Percentiles rank a stretch among this genome's conserved stretches.
These are phyloP conservation scores for Volutella citrinella DNA, from an alignment of 2,329 filamentous ascomycete species.

Conservation along the genomic window DNA sequence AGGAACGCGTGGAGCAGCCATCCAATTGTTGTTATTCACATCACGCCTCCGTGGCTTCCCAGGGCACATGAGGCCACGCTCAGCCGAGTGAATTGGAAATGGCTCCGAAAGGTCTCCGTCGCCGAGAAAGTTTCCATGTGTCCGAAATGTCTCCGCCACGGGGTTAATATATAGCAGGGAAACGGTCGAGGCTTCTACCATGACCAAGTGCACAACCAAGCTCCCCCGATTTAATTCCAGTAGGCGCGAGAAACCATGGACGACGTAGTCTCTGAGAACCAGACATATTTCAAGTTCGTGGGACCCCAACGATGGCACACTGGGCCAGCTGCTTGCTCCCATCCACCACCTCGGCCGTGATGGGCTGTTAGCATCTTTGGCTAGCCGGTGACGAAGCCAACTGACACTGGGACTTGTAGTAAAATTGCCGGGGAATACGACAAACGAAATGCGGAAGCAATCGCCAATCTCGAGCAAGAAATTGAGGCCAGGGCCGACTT, in stretches of 20 bases:
- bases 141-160: conserved; percentile 32
- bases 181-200: conserved; percentile 2
- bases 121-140: conserved; percentile 17
- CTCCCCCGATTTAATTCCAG: no score
- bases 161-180: conserved; percentile 14
- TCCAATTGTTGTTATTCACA: no score
- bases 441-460: conserved; percentile 50
- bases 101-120: no score
- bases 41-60: no score
- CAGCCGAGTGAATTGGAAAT: no score
- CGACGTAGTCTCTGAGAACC: conserved; percentile 35
- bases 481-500: conserved; percentile 55
- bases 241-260: no score
- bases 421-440: conserved; percentile 40
- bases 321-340: conserved; percentile 2
- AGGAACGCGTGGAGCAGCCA: no score
- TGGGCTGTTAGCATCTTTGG: conserved; percentile 1
- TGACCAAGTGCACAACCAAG: no score
- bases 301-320: no score
- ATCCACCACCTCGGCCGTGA: conserved; percentile 2
- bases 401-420: conserved; percentile 20
- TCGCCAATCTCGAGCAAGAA: conserved; percentile 51
- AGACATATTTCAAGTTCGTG: conserved; percentile 45
- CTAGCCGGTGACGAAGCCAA: no score
- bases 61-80: no score